phyloP scores from a whole-genome alignment of 768 basidiomycete genomes.

The Agaricus sinodeliciosus region DNA sequence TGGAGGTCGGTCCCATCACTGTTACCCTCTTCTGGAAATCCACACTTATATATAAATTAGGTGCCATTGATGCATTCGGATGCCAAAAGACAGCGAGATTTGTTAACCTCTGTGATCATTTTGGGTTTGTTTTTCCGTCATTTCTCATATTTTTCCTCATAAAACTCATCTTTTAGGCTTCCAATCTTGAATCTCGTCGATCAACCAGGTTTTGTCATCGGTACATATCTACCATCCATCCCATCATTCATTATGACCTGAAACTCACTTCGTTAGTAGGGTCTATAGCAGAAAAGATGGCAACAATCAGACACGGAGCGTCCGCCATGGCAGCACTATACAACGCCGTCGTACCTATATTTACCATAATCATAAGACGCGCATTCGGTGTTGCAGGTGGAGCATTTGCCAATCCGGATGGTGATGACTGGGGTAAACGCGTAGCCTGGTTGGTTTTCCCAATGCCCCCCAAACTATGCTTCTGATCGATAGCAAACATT shows the following conservation, averaged over 20 bases:
- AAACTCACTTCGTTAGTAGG: constrained; percentile 13
- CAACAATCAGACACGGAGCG: constrained; percentile 34
- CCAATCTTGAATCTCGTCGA: constrained; percentile 35
- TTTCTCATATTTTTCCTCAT: neutral
- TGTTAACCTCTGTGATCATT: constrained; percentile 32
- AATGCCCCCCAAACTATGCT: neutral
- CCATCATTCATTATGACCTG: neutral
- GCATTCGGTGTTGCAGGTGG: constrained; percentile 35
- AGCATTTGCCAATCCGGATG: constrained; percentile 30
- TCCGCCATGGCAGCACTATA: constrained; percentile 30
- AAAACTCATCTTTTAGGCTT: constrained; percentile 16
- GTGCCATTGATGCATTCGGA: constrained; percentile 32
- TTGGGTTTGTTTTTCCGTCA: constrained; percentile 21
- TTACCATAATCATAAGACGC: constrained; percentile 30
- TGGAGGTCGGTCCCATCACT: constrained; percentile 21
- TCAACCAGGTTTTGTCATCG: constrained; percentile 33
- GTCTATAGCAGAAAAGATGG: constrained; percentile 28
- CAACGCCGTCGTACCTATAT: constrained; percentile 29
- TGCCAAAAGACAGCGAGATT: constrained; percentile 34
- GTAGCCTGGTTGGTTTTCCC: constrained; percentile 28
- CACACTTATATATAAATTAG: constrained; percentile 11
- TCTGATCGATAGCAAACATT: neutral
- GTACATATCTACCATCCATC: constrained; percentile 12
- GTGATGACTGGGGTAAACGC: constrained; percentile 22
- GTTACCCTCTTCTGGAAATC: no score